Evolutionary conservation across 805 yeast genomes (phyloP), one percentile per base, ranked within the genome.

Genomic region (Saturnispora zaruensis): DNA sequence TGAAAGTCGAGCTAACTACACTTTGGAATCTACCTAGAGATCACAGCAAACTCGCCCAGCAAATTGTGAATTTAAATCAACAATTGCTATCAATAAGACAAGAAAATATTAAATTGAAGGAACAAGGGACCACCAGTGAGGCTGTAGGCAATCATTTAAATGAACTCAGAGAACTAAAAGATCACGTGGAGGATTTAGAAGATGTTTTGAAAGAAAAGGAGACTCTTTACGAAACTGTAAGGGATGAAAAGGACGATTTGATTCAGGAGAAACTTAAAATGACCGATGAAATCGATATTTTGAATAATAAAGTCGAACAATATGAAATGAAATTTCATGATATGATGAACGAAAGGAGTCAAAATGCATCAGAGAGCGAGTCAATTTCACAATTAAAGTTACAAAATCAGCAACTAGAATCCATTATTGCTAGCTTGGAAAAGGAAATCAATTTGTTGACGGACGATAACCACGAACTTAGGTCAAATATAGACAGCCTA

Each of bases 11-110:
- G 55, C 59, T 74, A 36, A 66, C 68, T 9, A 67, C 75, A 0
- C 59, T 72, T 46, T 66, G 67, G 37, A 69, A 66, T n/a, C 63
- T 74, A n/a, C 78, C 78, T 0, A 62, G 59, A 36, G 75, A 72
- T 48, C 67, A 70, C 32, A 55, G 60, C 2, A 69, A 67, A 5
- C 48, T 74, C 46, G 62, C 73, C 26, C 49, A 52, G 16, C 51
- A 57, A 28, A 51, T 47, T 24, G 53, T 51, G 4, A n/a, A 21
- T 4, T 45, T 54, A 11, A 52, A 51, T 24, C 46, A 54, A 23
- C 40, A 55, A 44, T 9, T 56, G 5, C 7, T 55, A 1, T 25
- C 40, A 14, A 20, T 55, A 3, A 42, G 36, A 25, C 47, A 46
- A 25, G 24, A 41, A 23, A 45, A 45, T 41, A 18, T 16, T 26